These are phyloP conservation scores for Pseudocercospora vitis DNA, from an alignment of 2,329 filamentous ascomycete genomes.

Conservation along the genomic window DNA sequence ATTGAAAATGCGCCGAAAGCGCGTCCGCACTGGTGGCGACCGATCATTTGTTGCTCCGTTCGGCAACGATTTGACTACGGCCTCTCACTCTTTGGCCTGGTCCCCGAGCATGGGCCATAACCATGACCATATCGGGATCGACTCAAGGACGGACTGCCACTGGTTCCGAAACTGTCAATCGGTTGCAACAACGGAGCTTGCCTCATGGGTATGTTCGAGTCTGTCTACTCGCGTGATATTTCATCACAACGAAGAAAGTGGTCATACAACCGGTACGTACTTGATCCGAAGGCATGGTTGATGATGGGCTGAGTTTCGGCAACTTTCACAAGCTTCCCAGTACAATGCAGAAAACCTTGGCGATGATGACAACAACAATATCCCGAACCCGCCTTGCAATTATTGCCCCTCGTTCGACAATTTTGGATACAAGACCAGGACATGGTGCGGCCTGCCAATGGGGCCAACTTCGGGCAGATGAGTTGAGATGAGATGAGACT, in stretches of 20 bases:
- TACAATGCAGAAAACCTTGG: slow-evolving; percentile 7
- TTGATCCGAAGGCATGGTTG: background rate
- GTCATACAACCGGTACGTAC: background rate
- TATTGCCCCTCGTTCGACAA: slow-evolving; percentile 2
- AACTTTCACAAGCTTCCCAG: background rate
- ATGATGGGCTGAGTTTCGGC: slow-evolving; percentile 2
- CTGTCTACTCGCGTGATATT: too few species aligned
- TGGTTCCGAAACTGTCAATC: background rate
- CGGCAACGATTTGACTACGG: too few species aligned
- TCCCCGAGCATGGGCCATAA: too few species aligned
- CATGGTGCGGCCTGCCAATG: too few species aligned
- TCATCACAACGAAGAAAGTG: background rate
- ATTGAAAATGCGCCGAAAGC: too few species aligned
- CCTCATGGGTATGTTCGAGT: background rate
- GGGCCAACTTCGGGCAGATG: too few species aligned
- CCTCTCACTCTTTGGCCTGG: too few species aligned
- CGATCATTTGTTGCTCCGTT: too few species aligned
- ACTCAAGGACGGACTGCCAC: background rate
- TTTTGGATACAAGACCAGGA: background rate
- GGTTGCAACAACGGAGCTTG: background rate
- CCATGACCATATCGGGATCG: too few species aligned
- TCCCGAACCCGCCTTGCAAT: too few species aligned
- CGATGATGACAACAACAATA: background rate
- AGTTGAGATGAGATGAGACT: too few species aligned
- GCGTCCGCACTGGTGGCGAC: too few species aligned